phyloP scores from a whole-genome alignment of 208 protist genomes.

The Trypanosoma lewisi region DNA sequence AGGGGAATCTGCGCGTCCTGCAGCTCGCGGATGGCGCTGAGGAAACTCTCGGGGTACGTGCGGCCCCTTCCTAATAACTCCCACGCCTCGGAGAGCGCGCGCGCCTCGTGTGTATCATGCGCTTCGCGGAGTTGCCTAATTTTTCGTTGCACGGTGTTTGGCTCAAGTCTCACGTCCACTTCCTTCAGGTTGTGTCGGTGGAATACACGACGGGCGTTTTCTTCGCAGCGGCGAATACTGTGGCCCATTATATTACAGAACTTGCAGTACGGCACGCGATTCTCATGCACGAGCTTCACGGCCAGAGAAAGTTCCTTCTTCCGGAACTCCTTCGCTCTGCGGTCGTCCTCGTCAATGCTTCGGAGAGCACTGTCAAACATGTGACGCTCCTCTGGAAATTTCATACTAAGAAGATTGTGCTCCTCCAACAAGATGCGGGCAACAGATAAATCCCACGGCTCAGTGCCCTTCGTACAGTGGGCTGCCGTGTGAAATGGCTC shows the following conservation, averaged over 20 bases:
- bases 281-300: slow-evolving; percentile 65
- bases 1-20: slow-evolving; percentile 69
- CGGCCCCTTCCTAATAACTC: slow-evolving; percentile 33
- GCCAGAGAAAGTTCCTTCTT: slow-evolving; percentile 79
- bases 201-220: slow-evolving; percentile 43
- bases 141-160: slow-evolving; percentile 31
- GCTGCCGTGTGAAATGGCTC: slow-evolving; percentile 69
- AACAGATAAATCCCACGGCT: slow-evolving; percentile 81
- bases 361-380: slow-evolving; percentile 47
- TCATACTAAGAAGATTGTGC: slow-evolving; percentile 50
- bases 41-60: slow-evolving; percentile 56
- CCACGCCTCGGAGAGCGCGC: slow-evolving; percentile 56
- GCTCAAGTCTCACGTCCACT: slow-evolving; percentile 65
- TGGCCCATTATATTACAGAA: slow-evolving; percentile 68
- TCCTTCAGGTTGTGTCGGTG: slow-evolving; percentile 34
- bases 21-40: slow-evolving; percentile 63
- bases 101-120: slow-evolving; percentile 26
- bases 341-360: slow-evolving; percentile 72
- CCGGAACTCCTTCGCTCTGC: slow-evolving; percentile 76
- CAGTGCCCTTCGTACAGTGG: slow-evolving; percentile 42
- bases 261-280: slow-evolving; percentile 54
- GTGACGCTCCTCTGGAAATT: slow-evolving; percentile 44
- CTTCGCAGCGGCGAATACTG: slow-evolving; percentile 51
- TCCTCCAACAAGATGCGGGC: slow-evolving; percentile 69
- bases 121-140: slow-evolving; percentile 34